Evolutionary conservation across 2,329 filamentous ascomycete species (phyloP).

Genomic region (Fusarium subglutinans): DNA sequence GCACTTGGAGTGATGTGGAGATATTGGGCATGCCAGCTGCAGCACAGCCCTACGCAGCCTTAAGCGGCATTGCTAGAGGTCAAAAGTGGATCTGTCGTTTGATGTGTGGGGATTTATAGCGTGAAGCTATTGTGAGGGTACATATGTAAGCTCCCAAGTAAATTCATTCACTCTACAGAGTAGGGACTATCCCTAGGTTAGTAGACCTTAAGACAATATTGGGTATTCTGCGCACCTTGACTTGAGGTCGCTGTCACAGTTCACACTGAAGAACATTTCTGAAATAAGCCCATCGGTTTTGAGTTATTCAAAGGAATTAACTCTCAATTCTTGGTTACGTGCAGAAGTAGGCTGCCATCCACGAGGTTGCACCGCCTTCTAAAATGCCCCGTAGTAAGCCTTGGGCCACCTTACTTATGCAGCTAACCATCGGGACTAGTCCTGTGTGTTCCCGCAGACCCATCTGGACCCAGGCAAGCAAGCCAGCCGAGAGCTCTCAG

Average conservation of each 20-base stretch:
- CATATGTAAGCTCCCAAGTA: neutral
- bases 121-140: neutral
- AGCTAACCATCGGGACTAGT: neutral
- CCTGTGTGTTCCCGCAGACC: neutral
- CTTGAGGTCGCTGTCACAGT: neutral
- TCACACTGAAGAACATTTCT: neutral
- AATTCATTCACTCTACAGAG: too few relatives aligned
- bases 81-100: neutral
- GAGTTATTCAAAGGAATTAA: too few relatives aligned
- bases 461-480: neutral
- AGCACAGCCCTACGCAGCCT: conserved; percentile 8
- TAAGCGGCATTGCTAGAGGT: neutral
- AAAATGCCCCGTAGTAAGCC: conserved; percentile 18
- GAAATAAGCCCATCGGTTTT: neutral
- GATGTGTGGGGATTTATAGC: neutral
- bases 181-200: neutral
- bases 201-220: neutral
- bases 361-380: neutral
- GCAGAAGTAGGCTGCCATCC: neutral
- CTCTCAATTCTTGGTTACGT: neutral
- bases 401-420: neutral
- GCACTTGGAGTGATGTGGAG: neutral
- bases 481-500: neutral
- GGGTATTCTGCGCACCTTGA: neutral
- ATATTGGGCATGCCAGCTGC: neutral